Conservation (phyloP, 192 early-diverging fungal genomes). For the Obelidium mucronatum region DNA sequence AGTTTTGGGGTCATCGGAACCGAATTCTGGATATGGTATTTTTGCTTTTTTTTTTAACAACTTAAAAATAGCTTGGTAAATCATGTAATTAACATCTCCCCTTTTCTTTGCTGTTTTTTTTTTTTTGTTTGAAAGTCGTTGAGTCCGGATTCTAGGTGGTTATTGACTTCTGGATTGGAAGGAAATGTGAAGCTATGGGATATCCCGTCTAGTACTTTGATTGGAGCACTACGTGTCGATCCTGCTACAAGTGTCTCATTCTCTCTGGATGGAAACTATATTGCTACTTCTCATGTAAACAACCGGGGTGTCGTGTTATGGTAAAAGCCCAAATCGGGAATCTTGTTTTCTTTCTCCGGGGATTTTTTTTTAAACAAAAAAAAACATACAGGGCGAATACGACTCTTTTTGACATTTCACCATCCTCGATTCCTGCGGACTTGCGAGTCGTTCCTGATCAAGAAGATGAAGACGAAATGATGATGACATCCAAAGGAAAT, state of each 20-base stretch:
- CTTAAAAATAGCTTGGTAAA: conserved; percentile 15
- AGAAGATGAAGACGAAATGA: conserved; percentile 27
- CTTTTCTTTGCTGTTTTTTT: background rate
- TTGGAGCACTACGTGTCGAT: conserved; percentile 83
- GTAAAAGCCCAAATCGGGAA: conserved; percentile 81
- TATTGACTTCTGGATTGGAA: conserved; percentile 85
- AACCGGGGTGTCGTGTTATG: conserved; percentile 93
- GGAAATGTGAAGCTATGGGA: conserved; percentile 95
- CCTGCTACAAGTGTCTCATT: conserved; percentile 85
- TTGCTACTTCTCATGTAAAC: conserved; percentile 92
- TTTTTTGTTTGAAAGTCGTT: conserved; percentile 63
- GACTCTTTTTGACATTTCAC: conserved; percentile 55
- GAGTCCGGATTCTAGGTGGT: conserved; percentile 91
- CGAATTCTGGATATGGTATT: conserved; percentile 87
- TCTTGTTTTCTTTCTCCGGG: conserved; percentile 71
- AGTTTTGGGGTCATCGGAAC: conserved; percentile 87
- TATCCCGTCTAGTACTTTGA: conserved; percentile 86
- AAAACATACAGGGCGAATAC: conserved; percentile 67
- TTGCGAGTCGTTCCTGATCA: conserved; percentile 24
- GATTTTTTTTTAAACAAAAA: conserved; percentile 28
- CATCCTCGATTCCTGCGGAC: conserved; percentile 38
- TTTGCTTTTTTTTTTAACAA: conserved; percentile 30
- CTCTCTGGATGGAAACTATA: conserved; percentile 89
- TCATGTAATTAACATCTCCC: too few relatives aligned
- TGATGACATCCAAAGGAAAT: conserved; percentile 16